phyloP scores from a whole-genome alignment of 257 asterid species.

The Mentha longifolia region DNA sequence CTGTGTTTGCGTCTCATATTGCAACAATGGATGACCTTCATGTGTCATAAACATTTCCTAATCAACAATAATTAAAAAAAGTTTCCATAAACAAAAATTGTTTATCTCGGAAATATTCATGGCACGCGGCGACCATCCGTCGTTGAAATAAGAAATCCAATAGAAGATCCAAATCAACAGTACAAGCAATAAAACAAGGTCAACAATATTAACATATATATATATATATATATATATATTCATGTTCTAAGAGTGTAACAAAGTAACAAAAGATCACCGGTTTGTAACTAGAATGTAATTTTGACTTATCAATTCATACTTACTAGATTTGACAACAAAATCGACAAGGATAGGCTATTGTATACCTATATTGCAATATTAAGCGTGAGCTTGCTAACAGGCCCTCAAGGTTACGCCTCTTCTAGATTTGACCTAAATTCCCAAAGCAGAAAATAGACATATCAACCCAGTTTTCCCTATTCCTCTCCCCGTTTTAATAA shows the following conservation, averaged over 20 bases:
- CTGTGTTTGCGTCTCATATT: too few species aligned
- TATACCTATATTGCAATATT: not conserved
- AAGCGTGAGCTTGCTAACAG: not conserved
- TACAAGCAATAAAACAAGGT: not conserved
- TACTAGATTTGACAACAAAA: constrained; percentile 8
- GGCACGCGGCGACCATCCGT: too few species aligned
- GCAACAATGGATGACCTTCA: too few species aligned
- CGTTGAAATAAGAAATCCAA: too few species aligned
- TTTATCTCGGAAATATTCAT: too few species aligned
- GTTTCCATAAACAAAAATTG: too few species aligned
- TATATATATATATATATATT: too few species aligned
- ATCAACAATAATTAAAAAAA: too few species aligned
- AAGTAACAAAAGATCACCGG: too few species aligned
- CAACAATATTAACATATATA: not conserved
- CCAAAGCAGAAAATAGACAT: not conserved
- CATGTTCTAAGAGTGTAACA: not conserved
- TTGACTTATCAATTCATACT: too few species aligned
- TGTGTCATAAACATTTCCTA: too few species aligned
- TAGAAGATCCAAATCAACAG: too few species aligned
- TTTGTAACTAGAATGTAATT: not conserved
- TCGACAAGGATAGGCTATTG: not conserved
- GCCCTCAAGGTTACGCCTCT: not conserved
- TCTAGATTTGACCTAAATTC: not conserved
- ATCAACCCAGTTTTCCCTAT: not conserved
- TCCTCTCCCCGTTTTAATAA: not conserved